These are phyloP conservation scores for Plantago ovata DNA, from an alignment of 257 asterid species.

Conservation along the genomic window DNA sequence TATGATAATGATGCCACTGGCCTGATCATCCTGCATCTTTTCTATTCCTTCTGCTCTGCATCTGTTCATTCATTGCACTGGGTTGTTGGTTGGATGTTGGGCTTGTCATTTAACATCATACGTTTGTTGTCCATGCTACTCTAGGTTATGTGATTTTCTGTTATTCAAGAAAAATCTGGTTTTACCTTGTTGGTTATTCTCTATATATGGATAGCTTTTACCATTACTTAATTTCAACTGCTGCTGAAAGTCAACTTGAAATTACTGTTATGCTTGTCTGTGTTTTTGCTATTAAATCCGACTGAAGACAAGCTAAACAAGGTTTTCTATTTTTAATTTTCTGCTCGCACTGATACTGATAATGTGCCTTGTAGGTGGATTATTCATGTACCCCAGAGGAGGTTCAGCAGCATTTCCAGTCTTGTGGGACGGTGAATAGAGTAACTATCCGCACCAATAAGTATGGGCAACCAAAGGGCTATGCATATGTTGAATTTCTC, in stretches of 20 bases:
- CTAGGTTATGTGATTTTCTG: neutral
- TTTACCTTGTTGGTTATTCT: neutral
- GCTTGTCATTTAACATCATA: neutral
- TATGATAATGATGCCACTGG: too few relatives aligned
- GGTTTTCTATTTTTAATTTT: neutral
- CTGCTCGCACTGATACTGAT: neutral
- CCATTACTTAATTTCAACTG: too few relatives aligned
- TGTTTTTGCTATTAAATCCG: neutral
- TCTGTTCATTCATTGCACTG: neutral
- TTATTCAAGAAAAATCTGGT: neutral
- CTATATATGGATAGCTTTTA: too few relatives aligned
- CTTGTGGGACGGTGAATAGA: conserved; percentile 82
- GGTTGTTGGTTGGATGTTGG: neutral
- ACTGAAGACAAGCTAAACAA: too few relatives aligned
- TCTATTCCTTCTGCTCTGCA: neutral
- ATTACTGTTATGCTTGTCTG: neutral
- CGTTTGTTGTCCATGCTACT: neutral
- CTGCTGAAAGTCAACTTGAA: neutral
- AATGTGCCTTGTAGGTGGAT: conserved; percentile 47
- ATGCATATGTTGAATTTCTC: conserved; percentile 75
- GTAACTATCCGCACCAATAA: conserved; percentile 76
- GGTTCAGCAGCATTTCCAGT: conserved; percentile 82
- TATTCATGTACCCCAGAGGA: conserved; percentile 83
- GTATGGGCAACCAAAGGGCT: conserved; percentile 80
- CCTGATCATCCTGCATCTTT: too few relatives aligned